These are phyloP conservation scores for Gautieria morchelliformis DNA, from an alignment of 768 basidiomycete genomes.

Conservation along the genomic window DNA sequence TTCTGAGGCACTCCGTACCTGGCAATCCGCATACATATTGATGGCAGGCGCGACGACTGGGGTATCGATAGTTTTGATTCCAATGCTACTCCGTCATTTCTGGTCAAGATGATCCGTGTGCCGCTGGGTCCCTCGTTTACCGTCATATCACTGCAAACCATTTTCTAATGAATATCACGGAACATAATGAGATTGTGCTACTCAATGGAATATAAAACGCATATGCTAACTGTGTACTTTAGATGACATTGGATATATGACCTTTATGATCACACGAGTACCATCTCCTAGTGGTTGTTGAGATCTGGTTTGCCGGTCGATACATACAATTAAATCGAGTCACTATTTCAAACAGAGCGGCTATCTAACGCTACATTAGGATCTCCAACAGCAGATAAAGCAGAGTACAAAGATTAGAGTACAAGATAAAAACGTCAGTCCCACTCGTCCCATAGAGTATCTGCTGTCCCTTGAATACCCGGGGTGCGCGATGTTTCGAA, in stretches of 20 bases:
- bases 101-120: constrained; percentile 3
- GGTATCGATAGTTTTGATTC: not conserved
- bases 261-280: too few relatives aligned
- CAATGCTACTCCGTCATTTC: not conserved
- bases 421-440: not conserved
- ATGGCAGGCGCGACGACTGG: constrained; percentile 5
- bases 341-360: not conserved
- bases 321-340: too few relatives aligned
- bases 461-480: not conserved
- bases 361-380: not conserved
- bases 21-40: constrained; percentile 3
- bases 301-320: too few relatives aligned
- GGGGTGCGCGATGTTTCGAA: constrained; percentile 24
- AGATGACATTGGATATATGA: too few relatives aligned
- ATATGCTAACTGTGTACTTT: too few relatives aligned
- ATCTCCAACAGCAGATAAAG: not conserved
- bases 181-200: not conserved
- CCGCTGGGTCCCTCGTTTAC: too few relatives aligned
- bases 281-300: too few relatives aligned
- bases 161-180: not conserved
- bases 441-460: not conserved
- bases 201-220: not conserved
- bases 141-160: not conserved
- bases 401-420: not conserved
- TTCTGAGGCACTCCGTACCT: not conserved